Conservation (phyloP, 371 early-diverging fungal genomes). For the Dichotomocladium elegans region DNA sequence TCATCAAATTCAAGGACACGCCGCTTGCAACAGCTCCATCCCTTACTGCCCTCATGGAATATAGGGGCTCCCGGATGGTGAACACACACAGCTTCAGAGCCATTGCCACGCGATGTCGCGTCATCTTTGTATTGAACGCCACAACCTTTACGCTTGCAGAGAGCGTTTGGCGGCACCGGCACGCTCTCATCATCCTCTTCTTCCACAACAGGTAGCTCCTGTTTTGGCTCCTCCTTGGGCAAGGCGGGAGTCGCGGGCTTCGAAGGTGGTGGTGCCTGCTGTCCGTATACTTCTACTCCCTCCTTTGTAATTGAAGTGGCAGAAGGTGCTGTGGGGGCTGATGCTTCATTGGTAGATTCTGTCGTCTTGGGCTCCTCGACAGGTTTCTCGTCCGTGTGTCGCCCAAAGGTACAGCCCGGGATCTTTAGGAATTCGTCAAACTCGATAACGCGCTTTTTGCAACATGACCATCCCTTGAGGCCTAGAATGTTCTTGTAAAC, state of each 20-base stretch:
- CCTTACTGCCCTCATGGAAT: constrained; percentile 93
- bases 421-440: constrained; percentile 93
- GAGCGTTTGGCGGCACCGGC: constrained; percentile 73
- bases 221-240: background rate
- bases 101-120: constrained; percentile 56
- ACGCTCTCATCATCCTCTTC: constrained; percentile 70
- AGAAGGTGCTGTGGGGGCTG: constrained; percentile 11
- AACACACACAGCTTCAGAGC: constrained; percentile 61
- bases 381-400: constrained; percentile 57
- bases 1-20: constrained; percentile 96
- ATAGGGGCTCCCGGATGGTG: constrained; percentile 88
- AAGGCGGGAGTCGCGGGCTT: background rate
- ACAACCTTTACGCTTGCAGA: constrained; percentile 87
- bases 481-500: constrained; percentile 42
- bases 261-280: background rate
- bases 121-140: constrained; percentile 60
- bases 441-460: constrained; percentile 82
- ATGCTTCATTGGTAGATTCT: constrained; percentile 8
- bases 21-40: constrained; percentile 86
- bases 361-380: constrained; percentile 27
- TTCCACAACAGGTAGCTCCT: constrained; percentile 25
- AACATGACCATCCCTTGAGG: constrained; percentile 93
- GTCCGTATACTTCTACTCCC: constrained; percentile 41
- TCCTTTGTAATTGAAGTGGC: constrained; percentile 29
- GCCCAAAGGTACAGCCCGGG: constrained; percentile 69